Percentiles rank a stretch among this genome's conserved stretches.
phyloP scores from a whole-genome alignment of 129 eudicot species.

The Ambrosia artemisiifolia region DNA sequence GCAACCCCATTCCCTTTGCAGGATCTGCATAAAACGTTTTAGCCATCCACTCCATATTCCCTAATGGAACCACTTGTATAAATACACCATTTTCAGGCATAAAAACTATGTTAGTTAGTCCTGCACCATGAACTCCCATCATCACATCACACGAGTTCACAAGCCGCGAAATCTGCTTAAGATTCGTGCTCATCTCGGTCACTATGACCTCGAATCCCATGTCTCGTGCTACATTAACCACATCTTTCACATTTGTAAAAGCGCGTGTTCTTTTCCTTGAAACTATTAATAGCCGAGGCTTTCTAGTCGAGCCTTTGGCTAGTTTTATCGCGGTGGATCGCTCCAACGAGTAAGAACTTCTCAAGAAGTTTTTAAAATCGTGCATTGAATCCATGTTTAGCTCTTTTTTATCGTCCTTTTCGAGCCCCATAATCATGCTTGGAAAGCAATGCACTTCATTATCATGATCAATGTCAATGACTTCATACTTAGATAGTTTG shows the following conservation, averaged over 20 bases:
- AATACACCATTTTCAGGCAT: conserved; percentile 63
- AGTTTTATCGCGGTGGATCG: conserved; percentile 29
- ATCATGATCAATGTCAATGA: conserved; percentile 48
- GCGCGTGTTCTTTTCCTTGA: conserved; percentile 43
- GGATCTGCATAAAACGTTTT: conserved; percentile 39
- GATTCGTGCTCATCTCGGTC: conserved; percentile 31
- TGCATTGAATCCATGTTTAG: conserved; percentile 36
- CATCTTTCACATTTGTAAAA: conserved; percentile 36
- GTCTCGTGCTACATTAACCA: conserved; percentile 40
- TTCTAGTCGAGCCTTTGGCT: neutral
- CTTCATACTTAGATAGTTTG: conserved; percentile 51
- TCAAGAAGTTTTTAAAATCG: conserved; percentile 47
- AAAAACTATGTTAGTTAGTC: conserved; percentile 68
- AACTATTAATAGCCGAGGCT: conserved; percentile 56
- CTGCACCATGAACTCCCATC: conserved; percentile 95
- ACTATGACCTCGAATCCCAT: conserved; percentile 47
- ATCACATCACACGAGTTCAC: conserved; percentile 79
- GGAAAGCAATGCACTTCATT: conserved; percentile 63
- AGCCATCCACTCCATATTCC: conserved; percentile 48
- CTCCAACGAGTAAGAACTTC: conserved; percentile 47
- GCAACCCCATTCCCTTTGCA: conserved; percentile 52
- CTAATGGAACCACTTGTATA: conserved; percentile 62
- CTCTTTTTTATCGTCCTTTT: conserved; percentile 36
- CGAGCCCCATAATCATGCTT: conserved; percentile 56
- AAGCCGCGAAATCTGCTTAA: conserved; percentile 29